Conservation (phyloP, 257 asterid genomes). For the Penstemon barbatus region DNA sequence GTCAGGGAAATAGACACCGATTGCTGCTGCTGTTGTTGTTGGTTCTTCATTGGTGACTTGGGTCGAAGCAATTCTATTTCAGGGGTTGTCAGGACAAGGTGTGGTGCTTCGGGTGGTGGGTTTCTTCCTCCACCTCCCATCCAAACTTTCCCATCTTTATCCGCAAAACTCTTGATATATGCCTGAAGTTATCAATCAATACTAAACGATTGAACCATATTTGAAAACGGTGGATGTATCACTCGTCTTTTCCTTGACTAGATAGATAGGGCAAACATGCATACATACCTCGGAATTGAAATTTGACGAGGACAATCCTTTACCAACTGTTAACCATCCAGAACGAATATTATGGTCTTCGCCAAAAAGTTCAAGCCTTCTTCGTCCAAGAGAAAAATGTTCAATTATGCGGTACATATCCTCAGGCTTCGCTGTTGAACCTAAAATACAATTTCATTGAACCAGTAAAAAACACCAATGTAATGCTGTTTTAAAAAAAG, state of each 20-base stretch:
- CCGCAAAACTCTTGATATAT: constrained; percentile 60
- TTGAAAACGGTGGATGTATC: no score
- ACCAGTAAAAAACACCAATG: constrained; percentile 22
- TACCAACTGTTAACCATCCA: constrained; percentile 99
- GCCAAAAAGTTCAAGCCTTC: constrained; percentile 99
- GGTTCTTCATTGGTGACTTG: constrained; percentile 98
- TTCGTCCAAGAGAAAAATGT: constrained; percentile 98
- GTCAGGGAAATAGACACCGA: constrained; percentile 69
- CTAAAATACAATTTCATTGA: constrained; percentile 42
- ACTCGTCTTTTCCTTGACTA: background rate
- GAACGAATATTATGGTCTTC: constrained; percentile 96
- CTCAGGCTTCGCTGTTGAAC: constrained; percentile 98
- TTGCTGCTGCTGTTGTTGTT: constrained; percentile 72
- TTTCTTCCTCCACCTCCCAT: constrained; percentile 94
- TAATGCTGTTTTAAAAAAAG: constrained; percentile 10
- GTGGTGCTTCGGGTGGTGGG: constrained; percentile 98
- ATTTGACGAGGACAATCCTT: constrained; percentile 85
- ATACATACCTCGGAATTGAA: constrained; percentile 75
- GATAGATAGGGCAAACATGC: background rate
- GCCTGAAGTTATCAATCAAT: constrained; percentile 43
- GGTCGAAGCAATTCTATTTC: constrained; percentile 94
- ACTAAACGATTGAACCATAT: background rate
- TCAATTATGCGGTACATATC: constrained; percentile 96
- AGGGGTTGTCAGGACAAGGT: constrained; percentile 86
- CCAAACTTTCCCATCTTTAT: constrained; percentile 96